Conservation (phyloP, 257 asterid species). For the Plantago major region DNA sequence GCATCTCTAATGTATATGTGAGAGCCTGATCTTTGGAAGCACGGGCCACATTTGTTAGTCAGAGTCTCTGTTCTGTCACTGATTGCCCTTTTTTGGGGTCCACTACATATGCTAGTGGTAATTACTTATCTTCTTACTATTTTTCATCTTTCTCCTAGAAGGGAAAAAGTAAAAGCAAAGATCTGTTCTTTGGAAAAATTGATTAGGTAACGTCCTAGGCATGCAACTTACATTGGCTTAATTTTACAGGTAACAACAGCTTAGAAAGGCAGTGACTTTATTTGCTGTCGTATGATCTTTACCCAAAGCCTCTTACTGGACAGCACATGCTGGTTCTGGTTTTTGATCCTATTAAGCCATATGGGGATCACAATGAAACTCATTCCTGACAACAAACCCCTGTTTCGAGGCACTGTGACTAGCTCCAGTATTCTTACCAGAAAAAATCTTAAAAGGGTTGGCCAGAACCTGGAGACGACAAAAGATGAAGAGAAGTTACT, state of each 20-base stretch:
- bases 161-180: too few relatives aligned
- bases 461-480: constrained; percentile 22
- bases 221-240: background rate
- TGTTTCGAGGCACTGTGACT: constrained; percentile 11
- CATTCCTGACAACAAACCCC: constrained; percentile 52
- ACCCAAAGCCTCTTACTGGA: constrained; percentile 78
- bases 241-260: constrained; percentile 74
- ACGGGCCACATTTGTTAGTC: constrained; percentile 83
- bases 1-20: constrained; percentile 84
- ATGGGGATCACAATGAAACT: constrained; percentile 71
- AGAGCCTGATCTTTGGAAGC: constrained; percentile 76
- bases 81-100: constrained; percentile 83
- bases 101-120: constrained; percentile 89
- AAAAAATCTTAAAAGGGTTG: constrained; percentile 29
- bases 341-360: constrained; percentile 49
- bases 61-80: constrained; percentile 82
- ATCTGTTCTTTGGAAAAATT: background rate
- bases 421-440: constrained; percentile 19
- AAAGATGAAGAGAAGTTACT: constrained; percentile 51
- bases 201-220: background rate
- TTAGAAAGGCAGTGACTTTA: constrained; percentile 84
- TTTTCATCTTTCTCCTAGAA: too few relatives aligned
- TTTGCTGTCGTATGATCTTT: constrained; percentile 66
- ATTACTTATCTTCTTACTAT: background rate
- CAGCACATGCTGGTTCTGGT: constrained; percentile 83